Evolutionary conservation across 2,329 filamentous ascomycete genomes (phyloP).

Genomic region (Colletotrichum agaves): DNA sequence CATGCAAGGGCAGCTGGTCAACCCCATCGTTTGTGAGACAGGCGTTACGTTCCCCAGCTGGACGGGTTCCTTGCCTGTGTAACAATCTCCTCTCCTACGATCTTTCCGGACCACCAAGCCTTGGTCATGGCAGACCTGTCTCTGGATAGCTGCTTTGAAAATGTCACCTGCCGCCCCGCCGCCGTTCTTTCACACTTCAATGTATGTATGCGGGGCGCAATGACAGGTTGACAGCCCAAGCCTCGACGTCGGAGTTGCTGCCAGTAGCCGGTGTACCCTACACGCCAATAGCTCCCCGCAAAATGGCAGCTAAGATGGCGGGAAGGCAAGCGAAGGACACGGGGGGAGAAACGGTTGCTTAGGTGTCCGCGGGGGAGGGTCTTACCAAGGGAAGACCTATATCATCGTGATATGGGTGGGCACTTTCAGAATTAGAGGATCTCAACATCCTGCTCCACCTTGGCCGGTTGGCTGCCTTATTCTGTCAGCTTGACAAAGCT

Average conservation of each 20-base stretch:
- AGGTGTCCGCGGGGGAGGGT: background rate
- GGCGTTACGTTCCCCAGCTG: constrained; percentile 28
- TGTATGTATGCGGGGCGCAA: constrained; percentile 11
- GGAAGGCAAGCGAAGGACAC: constrained; percentile 17
- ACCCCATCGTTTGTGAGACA: constrained; percentile 24
- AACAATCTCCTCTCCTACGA: background rate
- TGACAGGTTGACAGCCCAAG: constrained; percentile 6
- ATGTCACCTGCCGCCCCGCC: background rate
- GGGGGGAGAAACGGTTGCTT: constrained; percentile 9
- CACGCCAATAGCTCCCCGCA: constrained; percentile 16
- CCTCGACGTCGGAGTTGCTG: constrained; percentile 19
- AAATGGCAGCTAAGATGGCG: constrained; percentile 14
- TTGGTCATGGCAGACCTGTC: background rate
- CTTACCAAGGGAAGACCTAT: background rate
- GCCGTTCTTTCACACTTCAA: constrained; percentile 11
- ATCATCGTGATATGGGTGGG: constrained; percentile 12
- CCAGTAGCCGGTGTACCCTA: constrained; percentile 29
- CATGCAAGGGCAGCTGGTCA: constrained; percentile 14
- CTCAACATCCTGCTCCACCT: constrained; percentile 48
- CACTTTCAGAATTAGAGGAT: constrained; percentile 43
- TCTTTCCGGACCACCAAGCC: background rate
- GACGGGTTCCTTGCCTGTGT: constrained; percentile 11
- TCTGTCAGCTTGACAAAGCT: constrained; percentile 38
- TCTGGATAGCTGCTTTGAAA: constrained; percentile 21
- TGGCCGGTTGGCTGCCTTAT: constrained; percentile 45